These are phyloP conservation scores for Potentilla sterilis DNA, from an alignment of 306 rosid species.

Conservation along the genomic window DNA sequence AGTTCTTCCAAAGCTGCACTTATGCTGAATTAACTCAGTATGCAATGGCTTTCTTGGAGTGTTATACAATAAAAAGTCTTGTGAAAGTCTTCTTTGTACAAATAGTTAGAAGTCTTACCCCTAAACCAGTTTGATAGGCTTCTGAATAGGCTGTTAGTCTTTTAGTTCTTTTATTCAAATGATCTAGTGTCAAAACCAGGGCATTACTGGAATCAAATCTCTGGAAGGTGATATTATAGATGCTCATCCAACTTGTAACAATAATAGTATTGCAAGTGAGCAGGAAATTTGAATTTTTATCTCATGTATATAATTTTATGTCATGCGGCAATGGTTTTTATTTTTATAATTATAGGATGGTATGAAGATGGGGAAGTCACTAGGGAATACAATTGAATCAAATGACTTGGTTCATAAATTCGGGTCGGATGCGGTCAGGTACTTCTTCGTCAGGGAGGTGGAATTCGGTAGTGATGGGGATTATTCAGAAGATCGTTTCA, in stretches of 20 bases:
- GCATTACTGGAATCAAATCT: not conserved
- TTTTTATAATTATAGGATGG: conserved; percentile 89
- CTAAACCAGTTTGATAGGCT: not conserved
- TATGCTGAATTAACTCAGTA: not conserved
- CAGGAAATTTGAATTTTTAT: conserved; percentile 27
- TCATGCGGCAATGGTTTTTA: conserved; percentile 70
- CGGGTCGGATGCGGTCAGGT: conserved; percentile 89
- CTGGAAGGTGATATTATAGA: conserved; percentile 3
- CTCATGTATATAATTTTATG: conserved; percentile 52
- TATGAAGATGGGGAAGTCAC: conserved; percentile 96
- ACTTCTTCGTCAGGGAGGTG: conserved; percentile 93
- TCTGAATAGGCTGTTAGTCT: not conserved
- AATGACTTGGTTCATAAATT: conserved; percentile 77
- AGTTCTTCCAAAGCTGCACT: not conserved
- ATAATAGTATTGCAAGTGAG: conserved; percentile 18
- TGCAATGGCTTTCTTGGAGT: not conserved
- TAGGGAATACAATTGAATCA: conserved; percentile 97
- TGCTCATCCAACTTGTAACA: conserved; percentile 10
- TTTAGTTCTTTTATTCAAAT: not conserved
- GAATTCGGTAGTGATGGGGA: conserved; percentile 94
- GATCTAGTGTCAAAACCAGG: not conserved
- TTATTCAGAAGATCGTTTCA: conserved; percentile 92
- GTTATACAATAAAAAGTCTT: not conserved
- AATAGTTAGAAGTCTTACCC: not conserved
- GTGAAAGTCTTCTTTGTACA: not conserved